Base-by-base conservation (phyloP, 163 green algal species). In the Chlorella variabilis region DNA sequence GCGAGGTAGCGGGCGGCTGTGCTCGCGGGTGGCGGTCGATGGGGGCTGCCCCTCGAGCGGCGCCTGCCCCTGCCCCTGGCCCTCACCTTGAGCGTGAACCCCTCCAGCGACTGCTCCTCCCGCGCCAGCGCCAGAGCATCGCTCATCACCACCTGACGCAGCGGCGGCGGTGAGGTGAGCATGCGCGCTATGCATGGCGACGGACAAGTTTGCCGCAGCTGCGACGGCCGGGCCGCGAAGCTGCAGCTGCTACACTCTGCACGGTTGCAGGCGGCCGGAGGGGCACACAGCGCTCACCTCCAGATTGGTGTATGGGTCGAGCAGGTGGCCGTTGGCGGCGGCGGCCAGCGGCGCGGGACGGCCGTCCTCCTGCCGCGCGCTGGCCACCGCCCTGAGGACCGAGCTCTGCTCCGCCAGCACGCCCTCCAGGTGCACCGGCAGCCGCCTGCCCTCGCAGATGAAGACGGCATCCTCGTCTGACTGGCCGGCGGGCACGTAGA, bases 41-140 rank as follows among this genome's bases (percentile, higher is more conserved):
- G n/a, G n/a, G n/a, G n/a, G n/a, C n/a, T n/a, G n/a, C n/a, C n/a
- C n/a, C n/a, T n/a, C n/a, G n/a, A n/a, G n/a, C n/a, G n/a, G n/a
- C n/a, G n/a, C n/a, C n/a, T n/a, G n/a, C n/a, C n/a, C n/a, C n/a
- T n/a, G n/a, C n/a, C n/a, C n/a, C n/a, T n/a, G n/a, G n/a, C n/a
- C n/a, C n/a, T n/a, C n/a, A n/a, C n/a, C n/a, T 79, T 79, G 54
- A 69, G 71, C 9, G 71, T 79, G 71, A 69, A 79, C 2, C 71
- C 71, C 25, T 38, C 51, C 71, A 79, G 71, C 6, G 34, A 58
- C 38, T 31, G 71, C 39, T 54, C 7, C 33, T 45, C 8, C 11
- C 21, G 71, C n/a, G 51, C 54, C 59, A 67, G 59, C n/a, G 18
- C 59, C 27, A 79, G 51, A 5, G n/a, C 1, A 25, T 79, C 71